Conservation (phyloP, 805 yeast species). For the Candida nemodendra region DNA sequence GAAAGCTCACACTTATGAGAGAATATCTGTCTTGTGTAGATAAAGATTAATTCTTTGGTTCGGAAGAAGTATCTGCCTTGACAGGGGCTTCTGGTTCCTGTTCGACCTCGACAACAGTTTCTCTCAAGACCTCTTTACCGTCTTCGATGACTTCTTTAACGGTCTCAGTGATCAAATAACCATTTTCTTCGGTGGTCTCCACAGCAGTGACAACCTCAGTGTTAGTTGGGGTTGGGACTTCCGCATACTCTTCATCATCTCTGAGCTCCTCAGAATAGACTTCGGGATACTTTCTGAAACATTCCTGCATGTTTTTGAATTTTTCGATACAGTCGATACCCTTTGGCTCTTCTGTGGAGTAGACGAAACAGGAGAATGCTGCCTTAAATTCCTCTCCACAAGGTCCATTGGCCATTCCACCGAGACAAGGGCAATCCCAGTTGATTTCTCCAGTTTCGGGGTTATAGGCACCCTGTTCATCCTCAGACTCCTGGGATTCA, state of each 20-base stretch:
- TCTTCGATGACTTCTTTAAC: conserved; percentile 14
- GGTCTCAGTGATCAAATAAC: conserved; percentile 10
- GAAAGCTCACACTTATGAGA: too few relatives aligned
- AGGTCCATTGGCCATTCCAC: conserved; percentile 99
- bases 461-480: conserved; percentile 71
- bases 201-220: conserved; percentile 17
- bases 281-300: conserved; percentile 92
- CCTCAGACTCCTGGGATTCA: conserved; percentile 35
- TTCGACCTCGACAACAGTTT: background rate
- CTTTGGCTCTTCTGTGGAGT: conserved; percentile 92
- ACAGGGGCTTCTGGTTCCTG: background rate
- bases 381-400: conserved; percentile 95
- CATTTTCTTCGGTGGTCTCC: conserved; percentile 15
- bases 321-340: conserved; percentile 93
- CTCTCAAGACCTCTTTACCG: conserved; percentile 2
- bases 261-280: conserved; percentile 88
- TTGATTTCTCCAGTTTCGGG: conserved; percentile 98
- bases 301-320: conserved; percentile 88
- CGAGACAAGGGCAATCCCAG: conserved; percentile 99
- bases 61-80: too few relatives aligned
- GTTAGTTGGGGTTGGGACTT: conserved; percentile 23
- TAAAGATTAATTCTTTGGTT: too few relatives aligned
- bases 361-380: conserved; percentile 93
- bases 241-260: conserved; percentile 61
- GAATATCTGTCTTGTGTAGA: too few relatives aligned